These are phyloP conservation scores for Thymus quinquecostatus DNA, from an alignment of 257 asterid genomes.

Conservation along the genomic window DNA sequence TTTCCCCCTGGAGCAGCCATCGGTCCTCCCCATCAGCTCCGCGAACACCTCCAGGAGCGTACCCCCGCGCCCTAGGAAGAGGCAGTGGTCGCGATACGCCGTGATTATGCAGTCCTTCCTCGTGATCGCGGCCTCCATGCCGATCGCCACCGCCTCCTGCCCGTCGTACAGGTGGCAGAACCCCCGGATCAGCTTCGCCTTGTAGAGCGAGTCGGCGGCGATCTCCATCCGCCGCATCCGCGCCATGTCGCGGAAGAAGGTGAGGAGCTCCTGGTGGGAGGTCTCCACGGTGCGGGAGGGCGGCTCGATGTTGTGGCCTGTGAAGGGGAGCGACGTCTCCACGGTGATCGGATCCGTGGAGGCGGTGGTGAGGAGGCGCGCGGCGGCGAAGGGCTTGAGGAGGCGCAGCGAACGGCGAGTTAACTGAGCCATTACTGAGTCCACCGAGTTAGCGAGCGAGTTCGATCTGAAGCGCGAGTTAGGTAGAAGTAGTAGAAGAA, in stretches of 20 bases:
- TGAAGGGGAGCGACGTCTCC: constrained; percentile 87
- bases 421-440: constrained; percentile 55
- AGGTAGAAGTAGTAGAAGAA: neutral
- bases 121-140: constrained; percentile 94
- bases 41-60: constrained; percentile 64
- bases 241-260: constrained; percentile 80
- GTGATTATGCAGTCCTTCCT: constrained; percentile 73
- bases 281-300: constrained; percentile 85
- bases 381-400: constrained; percentile 37
- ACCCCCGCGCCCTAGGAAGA: constrained; percentile 80
- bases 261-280: constrained; percentile 59
- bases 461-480: neutral
- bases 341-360: constrained; percentile 60
- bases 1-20: constrained; percentile 89
- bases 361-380: constrained; percentile 60
- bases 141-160: constrained; percentile 85
- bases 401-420: constrained; percentile 52
- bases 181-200: constrained; percentile 92
- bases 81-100: constrained; percentile 78
- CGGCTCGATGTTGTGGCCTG: constrained; percentile 80
- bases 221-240: constrained; percentile 96
- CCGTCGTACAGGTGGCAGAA: constrained; percentile 97
- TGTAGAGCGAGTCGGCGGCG: constrained; percentile 94
- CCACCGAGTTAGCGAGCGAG: neutral
- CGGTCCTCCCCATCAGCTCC: constrained; percentile 91